Base-by-base conservation (phyloP, 768 basidiomycete genomes). In the Boletus rubescentipes region DNA sequence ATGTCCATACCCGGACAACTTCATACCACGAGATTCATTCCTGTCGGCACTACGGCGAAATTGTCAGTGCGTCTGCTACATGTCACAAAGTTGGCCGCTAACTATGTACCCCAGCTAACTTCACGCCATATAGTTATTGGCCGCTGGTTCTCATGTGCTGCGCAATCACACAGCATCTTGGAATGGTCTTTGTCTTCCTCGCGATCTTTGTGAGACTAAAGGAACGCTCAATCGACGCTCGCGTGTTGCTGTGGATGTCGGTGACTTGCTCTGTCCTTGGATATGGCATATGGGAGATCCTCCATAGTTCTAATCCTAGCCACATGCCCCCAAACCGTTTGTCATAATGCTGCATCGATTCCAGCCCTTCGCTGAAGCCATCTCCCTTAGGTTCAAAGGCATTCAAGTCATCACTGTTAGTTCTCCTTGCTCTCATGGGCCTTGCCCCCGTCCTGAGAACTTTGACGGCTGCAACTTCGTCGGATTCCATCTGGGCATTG, bases 401-500 rank as follows among this genome's bases (percentile, higher is more conserved):
- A 1, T 66, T 88, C 57, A 93, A 91, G 66, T 91, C 91, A 4
- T 87, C 89, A 8, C 78, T 98, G 40, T 77, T 98, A 54, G 89
- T 95, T 60, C 91, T 96, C 65, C 80, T 97, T 21, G 83, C 91
- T 8, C 79, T 99, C 55, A 85, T 97, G 76, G 87, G 93, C 15
- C 77, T 98, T 50, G 87, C 94, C 4, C 97, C 97, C 14, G 89
- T 98, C 10, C 76, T 98, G 51, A 83, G 87, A 64, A 98, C 96
- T 6, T 74, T 99, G 65, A 96, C 93, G 29, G 89, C 91, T 36
- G 92, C 95, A 23, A 98, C 95, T 5, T 97, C 96, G 36, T 91
- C 91, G 12, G 97, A 99, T 69, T 93, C 93, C 29, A 95, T 98
- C 59, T 98, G 93, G 93, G 94, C 96, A 7, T 73, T 98, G 46